phyloP scores from a whole-genome alignment of 148 eudicot species.

The Beta vulgaris region DNA sequence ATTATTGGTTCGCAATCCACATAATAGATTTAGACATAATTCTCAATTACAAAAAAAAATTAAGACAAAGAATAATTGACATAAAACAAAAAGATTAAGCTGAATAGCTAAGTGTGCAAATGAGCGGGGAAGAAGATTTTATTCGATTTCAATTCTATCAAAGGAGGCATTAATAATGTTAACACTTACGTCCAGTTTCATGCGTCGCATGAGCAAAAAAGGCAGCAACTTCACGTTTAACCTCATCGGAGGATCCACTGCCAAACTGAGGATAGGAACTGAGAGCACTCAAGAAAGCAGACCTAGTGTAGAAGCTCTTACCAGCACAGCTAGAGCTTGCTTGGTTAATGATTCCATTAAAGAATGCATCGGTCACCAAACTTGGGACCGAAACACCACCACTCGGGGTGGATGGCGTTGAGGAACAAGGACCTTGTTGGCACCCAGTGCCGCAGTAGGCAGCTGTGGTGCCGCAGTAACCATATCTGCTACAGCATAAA shows the following conservation, averaged over 20 bases:
- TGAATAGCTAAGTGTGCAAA: no score
- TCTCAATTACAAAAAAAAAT: no score
- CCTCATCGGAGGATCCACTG: constrained; percentile 36
- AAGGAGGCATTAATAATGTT: no score
- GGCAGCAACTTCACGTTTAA: constrained; percentile 62
- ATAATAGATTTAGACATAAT: no score
- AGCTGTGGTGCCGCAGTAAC: constrained; percentile 45
- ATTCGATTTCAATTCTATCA: no score
- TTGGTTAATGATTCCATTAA: constrained; percentile 38
- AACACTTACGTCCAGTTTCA: constrained; percentile 67
- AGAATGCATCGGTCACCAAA: constrained; percentile 42
- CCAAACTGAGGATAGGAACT: constrained; percentile 43
- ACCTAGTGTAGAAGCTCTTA: constrained; percentile 42
- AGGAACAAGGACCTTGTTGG: constrained; percentile 36
- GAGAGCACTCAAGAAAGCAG: constrained; percentile 38
- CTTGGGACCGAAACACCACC: constrained; percentile 27
- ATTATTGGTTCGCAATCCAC: no score
- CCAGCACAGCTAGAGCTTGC: constrained; percentile 46
- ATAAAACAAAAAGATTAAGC: no score
- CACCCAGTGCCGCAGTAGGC: constrained; percentile 59
- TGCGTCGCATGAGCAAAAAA: constrained; percentile 63
- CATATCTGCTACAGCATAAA: constrained; percentile 48
- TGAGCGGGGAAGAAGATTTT: no score
- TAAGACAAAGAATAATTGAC: no score
- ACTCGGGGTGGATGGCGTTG: not conserved